Conservation (phyloP, 202 grass and related monocot genomes). For the Elaeis oleifera region DNA sequence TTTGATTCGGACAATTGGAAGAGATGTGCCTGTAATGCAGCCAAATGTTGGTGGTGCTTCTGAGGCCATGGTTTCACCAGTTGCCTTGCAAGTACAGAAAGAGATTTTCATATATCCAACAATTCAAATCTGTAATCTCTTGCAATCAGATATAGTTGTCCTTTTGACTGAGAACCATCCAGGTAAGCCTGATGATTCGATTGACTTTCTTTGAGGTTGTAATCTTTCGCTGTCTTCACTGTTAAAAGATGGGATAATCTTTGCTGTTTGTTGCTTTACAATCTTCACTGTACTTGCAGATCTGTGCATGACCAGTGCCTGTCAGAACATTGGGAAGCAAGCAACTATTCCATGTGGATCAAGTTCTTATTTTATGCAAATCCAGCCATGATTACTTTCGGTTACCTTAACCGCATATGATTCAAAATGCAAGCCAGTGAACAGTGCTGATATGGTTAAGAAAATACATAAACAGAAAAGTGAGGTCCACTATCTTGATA, state of each 20-base stretch:
- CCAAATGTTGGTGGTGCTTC: constrained; percentile 34
- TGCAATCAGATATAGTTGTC: constrained; percentile 58
- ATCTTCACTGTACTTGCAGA: constrained; percentile 40
- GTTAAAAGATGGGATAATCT: not conserved
- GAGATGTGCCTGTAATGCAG: constrained; percentile 58
- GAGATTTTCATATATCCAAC: constrained; percentile 85
- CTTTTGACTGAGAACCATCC: constrained; percentile 50
- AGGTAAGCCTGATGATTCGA: constrained; percentile 37
- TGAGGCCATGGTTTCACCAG: constrained; percentile 34
- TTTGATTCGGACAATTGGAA: constrained; percentile 58
- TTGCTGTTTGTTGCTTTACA: not conserved
- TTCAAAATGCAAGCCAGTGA: constrained; percentile 59
- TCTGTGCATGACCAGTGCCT: constrained; percentile 33
- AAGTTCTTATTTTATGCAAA: constrained; percentile 78
- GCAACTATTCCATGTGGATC: constrained; percentile 47
- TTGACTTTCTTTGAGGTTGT: not conserved
- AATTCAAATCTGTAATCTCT: constrained; percentile 75
- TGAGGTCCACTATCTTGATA: constrained; percentile 60
- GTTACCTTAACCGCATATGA: constrained; percentile 54
- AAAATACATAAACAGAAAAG: constrained; percentile 57
- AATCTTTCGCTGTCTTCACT: not conserved
- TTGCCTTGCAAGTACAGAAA: constrained; percentile 59
- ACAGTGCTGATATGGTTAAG: constrained; percentile 58
- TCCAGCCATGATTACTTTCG: constrained; percentile 53
- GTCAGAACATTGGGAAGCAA: constrained; percentile 45